phyloP scores from a whole-genome alignment of 2,329 filamentous ascomycete species.

The Pezicula radicicola region DNA sequence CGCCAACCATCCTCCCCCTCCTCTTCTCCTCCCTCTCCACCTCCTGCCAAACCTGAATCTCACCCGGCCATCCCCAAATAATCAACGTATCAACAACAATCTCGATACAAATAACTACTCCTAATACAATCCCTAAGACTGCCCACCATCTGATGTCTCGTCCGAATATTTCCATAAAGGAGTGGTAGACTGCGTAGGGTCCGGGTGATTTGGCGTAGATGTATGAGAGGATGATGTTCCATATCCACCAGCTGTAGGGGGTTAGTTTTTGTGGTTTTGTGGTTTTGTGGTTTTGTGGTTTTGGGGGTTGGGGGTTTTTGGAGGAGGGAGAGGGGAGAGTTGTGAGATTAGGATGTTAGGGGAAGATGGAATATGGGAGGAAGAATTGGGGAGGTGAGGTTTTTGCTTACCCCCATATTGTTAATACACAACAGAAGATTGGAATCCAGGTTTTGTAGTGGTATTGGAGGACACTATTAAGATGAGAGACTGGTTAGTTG shows the following conservation, averaged over 20 bases:
- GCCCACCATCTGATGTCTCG: slow-evolving; percentile 72
- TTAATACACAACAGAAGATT: slow-evolving; percentile 52
- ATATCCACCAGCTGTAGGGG: slow-evolving; percentile 73
- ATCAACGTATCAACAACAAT: slow-evolving; percentile 61
- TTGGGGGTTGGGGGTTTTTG: too few relatives aligned
- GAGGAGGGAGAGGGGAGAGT: too few relatives aligned
- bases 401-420: slow-evolving; percentile 31
- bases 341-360: too few relatives aligned
- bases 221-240: slow-evolving; percentile 71
- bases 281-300: too few relatives aligned
- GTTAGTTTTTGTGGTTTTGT: too few relatives aligned
- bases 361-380: too few relatives aligned
- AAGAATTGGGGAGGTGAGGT: too few relatives aligned
- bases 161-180: slow-evolving; percentile 70
- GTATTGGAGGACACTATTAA: slow-evolving; percentile 63
- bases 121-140: slow-evolving; percentile 60
- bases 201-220: slow-evolving; percentile 48
- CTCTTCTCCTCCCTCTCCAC: slow-evolving; percentile 48
- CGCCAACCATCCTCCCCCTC: too few relatives aligned
- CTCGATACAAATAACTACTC: slow-evolving; percentile 65
- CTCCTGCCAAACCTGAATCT: slow-evolving; percentile 79
- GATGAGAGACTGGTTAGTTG: too few relatives aligned
- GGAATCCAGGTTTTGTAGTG: slow-evolving; percentile 72
- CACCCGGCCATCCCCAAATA: slow-evolving; percentile 67
- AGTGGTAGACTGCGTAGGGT: slow-evolving; percentile 65